Conservation (phyloP, 1,139 yeast genomes). For the Saccharomyces hybrid region DNA sequence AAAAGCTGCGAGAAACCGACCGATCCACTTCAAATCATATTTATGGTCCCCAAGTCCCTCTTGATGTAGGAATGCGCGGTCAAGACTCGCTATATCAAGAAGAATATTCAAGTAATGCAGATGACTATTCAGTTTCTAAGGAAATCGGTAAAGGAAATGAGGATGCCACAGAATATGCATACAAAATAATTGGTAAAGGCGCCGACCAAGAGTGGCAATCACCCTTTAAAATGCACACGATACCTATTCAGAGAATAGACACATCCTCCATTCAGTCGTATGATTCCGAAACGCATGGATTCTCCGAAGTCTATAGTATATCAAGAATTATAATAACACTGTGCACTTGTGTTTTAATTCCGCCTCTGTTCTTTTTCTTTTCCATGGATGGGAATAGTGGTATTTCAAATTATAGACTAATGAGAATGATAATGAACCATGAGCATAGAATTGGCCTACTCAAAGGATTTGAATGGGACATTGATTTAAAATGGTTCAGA, state of each 20-base stretch:
- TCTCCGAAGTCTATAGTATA: slow-evolving; percentile 17
- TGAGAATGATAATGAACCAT: slow-evolving; percentile 18
- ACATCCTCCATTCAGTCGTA: slow-evolving; percentile 11
- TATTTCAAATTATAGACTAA: slow-evolving; percentile 17
- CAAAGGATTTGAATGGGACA: slow-evolving; percentile 25
- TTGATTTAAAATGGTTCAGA: slow-evolving; percentile 24
- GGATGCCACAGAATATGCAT: not conserved
- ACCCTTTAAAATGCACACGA: not conserved
- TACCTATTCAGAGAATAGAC: not conserved
- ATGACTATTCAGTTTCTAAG: slow-evolving; percentile 4
- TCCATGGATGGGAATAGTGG: slow-evolving; percentile 18
- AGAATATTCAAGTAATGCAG: not conserved
- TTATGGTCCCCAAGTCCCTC: not conserved
- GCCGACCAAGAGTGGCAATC: not conserved
- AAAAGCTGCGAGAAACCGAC: not conserved
- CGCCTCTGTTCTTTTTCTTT: slow-evolving; percentile 27
- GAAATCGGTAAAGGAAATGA: not conserved
- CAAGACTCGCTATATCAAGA: not conserved
- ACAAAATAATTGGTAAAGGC: not conserved
- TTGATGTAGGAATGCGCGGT: not conserved
- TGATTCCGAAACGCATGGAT: not conserved
- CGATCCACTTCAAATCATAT: not conserved
- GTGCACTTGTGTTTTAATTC: slow-evolving; percentile 17
- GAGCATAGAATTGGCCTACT: slow-evolving; percentile 16
- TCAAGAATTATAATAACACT: slow-evolving; percentile 14